A percentile compares a stretch with the other conserved stretches of the same genome.
Evolutionary conservation across 2,329 filamentous ascomycete species (phyloP).

Genomic region (Epichloe elymi): DNA sequence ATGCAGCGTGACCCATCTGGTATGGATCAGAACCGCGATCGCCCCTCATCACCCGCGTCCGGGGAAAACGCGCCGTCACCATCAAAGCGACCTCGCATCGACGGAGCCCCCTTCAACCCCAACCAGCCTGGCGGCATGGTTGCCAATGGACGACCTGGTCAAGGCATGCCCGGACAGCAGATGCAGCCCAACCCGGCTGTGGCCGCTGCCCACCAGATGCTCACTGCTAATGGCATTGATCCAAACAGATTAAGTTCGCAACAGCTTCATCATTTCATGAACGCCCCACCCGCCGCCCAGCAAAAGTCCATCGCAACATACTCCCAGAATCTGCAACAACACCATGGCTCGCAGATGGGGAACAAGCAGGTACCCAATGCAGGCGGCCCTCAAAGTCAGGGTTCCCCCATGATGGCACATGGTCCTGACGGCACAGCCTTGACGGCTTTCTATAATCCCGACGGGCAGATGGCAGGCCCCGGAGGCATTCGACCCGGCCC

Average conservation of each 20-base stretch:
- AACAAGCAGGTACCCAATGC: slow-evolving; percentile 67
- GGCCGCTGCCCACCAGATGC: slow-evolving; percentile 44
- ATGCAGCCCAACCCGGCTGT: slow-evolving; percentile 39
- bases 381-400: slow-evolving; percentile 58
- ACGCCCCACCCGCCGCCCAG: slow-evolving; percentile 47
- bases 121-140: slow-evolving; percentile 54
- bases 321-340: slow-evolving; percentile 69
- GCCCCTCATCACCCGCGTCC: slow-evolving; percentile 69
- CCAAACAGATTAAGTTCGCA: slow-evolving; percentile 58
- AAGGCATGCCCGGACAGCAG: slow-evolving; percentile 61
- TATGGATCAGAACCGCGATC: slow-evolving; percentile 71
- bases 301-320: slow-evolving; percentile 81
- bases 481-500: slow-evolving; percentile 45
- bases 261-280: slow-evolving; percentile 56
- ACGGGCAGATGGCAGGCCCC: slow-evolving; percentile 42
- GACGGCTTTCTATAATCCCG: slow-evolving; percentile 48
- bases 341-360: slow-evolving; percentile 69
- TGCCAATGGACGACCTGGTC: slow-evolving; percentile 57
- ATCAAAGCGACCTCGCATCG: slow-evolving; percentile 75
- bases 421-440: slow-evolving; percentile 51
- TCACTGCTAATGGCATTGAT: slow-evolving; percentile 61
- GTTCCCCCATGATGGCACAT: slow-evolving; percentile 69
- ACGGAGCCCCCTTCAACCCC: slow-evolving; percentile 57
- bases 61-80: slow-evolving; percentile 85
- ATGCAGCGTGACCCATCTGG: slow-evolving; percentile 83